Base-by-base conservation (phyloP, 2,329 filamentous ascomycete species). In the Eutypa lata region DNA sequence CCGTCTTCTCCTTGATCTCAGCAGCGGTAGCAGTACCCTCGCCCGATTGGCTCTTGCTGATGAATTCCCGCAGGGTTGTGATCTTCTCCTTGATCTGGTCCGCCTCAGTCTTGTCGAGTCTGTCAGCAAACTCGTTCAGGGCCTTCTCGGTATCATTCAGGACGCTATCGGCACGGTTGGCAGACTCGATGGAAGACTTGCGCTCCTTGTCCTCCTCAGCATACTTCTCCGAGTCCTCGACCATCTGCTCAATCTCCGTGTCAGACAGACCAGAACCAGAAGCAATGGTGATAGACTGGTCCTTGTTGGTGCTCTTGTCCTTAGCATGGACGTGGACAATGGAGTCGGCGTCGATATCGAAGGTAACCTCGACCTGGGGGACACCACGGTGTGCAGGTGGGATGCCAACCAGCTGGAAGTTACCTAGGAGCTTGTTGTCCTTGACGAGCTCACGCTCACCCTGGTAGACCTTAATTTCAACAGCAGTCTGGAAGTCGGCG, bases 381-480 rank as follows among this genome's bases (percentile, higher is more conserved):
- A 97, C 91, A 80, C 92, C 92, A 73, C 92, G 91, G 82, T 95
- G 92, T 52, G 93, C 93, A 65, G 93, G 93, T 53, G 93, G 93
- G 57, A 97, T 97, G 61, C 93, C 93, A 67, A 96, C 91, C 64
- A 97, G 89, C 84, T 97, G 92, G 90, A 97, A 97, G 89, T 97
- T 97, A 58, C 93, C 93, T 54, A 97, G 86, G 56, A 97, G 80
- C 84, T 97, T 97, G 89, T 97, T 97, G 80, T 97, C 93, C 71
- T 87, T 88, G 74, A 97, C 92, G 59, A 97, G 91, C 82, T 97
- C 92, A 90, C 93, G 93, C 85, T 97, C 93, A 82, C 93, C 93
- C 87, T 97, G 92, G 89, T 87, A 97, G 60, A 97, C 93, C 89
- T 97, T 97, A 83, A 97, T 97, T 82, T 97, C 92, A 70, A 97